Evolutionary conservation across 495 filamentous ascomycete genomes (phyloP).

Genomic region (Daldinia caldariorum): DNA sequence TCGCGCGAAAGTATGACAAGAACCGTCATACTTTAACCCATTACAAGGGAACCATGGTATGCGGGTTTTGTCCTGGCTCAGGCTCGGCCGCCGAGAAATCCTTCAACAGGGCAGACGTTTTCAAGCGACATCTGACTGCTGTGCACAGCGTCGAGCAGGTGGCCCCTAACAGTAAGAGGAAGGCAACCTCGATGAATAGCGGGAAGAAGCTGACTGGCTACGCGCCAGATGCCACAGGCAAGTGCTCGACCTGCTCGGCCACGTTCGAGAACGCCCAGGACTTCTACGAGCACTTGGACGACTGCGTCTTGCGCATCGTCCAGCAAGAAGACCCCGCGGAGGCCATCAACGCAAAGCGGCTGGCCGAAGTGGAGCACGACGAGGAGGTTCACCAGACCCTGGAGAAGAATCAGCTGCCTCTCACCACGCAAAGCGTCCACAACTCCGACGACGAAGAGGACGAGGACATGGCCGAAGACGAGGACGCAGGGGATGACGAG

Average conservation of each 20-base stretch:
- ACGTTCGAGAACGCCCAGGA: constrained; percentile 96
- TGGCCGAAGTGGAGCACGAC: constrained; percentile 85
- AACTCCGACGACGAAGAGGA: constrained; percentile 73
- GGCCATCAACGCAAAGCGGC: constrained; percentile 88
- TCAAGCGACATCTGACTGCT: constrained; percentile 95
- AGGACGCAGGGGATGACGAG: constrained; percentile 55
- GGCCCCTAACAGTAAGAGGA: constrained; percentile 92
- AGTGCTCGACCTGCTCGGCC: constrained; percentile 92
- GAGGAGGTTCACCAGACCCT: constrained; percentile 83
- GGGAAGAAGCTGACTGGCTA: constrained; percentile 70
- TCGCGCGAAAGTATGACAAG: constrained; percentile 98
- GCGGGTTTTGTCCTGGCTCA: constrained; percentile 93
- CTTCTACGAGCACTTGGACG: constrained; percentile 99
- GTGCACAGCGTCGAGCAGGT: constrained; percentile 96
- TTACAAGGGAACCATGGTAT: constrained; percentile 99
- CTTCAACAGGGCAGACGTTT: constrained; percentile 98
- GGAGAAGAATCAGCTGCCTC: constrained; percentile 78
- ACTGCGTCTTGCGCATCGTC: constrained; percentile 96
- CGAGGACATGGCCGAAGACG: constrained; percentile 67
- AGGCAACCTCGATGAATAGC: constrained; percentile 50
- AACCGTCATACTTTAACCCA: constrained; percentile 98
- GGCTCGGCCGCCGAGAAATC: constrained; percentile 95
- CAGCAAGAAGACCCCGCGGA: constrained; percentile 97
- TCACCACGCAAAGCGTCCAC: constrained; percentile 62
- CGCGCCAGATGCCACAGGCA: constrained; percentile 81